Base-by-base conservation (phyloP, 2,329 filamentous ascomycete species). In the Alternaria solani region DNA sequence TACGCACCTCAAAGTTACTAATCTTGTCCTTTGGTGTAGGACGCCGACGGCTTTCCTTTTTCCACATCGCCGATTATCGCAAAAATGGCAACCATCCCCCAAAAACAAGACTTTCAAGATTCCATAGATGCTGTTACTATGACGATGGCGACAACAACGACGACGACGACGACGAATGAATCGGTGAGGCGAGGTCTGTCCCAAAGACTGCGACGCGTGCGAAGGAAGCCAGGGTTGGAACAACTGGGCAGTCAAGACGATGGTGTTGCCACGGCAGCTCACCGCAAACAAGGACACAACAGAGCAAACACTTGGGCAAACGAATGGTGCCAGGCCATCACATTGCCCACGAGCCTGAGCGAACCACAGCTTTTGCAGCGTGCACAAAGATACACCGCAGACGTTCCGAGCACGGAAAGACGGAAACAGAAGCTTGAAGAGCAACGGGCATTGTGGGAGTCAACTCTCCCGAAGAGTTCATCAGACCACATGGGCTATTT, bases 1-100 rank as follows among this genome's bases (percentile, higher is more conserved):
- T 82, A 84, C 64, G 82, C 82, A 67, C 82, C 82, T 55, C 82
- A 84, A 66, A 83, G 81, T 73, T 83, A 83, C 74, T 84, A 81
- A 79, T 57, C 20, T 51, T 61, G 55, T 66, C 53, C 53, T 59
- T 60, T 59, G 49, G 20, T 67, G 53, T 72, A 75, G 71, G 68
- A 55, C 57, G 60, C 54, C 41, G 62, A 70, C 34, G 59, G 63
- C 57, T 59, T 62, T 41, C 53, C 34, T 8, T 63, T 59, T 25
- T 61, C 59, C 28, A 56, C 49, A 46, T 54, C 59, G 56, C 57
- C 61, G 1, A 67, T 67, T n/a, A 59, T 69, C 16, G 52, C 67
- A n/a, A 58, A 48, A 23, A 51, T 46, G 32, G 47, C 39, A 34
- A 55, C 53, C 43, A 20, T 48, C 26, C 34, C 38, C 54, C 57